Base-by-base conservation (phyloP, 2,329 filamentous ascomycete species). In the Aspergillus ibericus region DNA sequence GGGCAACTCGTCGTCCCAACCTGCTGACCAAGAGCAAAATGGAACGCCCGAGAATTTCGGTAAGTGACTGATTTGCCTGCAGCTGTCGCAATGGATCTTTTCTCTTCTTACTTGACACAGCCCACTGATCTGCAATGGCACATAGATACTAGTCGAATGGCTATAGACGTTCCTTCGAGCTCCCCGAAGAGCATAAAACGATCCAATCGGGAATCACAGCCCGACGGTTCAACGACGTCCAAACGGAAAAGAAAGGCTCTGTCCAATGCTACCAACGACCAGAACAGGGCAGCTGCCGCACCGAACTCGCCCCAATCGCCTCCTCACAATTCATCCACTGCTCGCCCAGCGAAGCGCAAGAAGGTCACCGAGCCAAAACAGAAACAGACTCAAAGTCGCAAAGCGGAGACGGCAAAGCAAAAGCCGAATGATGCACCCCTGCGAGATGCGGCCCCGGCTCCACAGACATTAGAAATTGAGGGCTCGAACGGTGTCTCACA, bases 291-390 rank as follows among this genome's bases (percentile, higher is more conserved):
- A 20, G 35, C 50, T 20, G 27, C 27, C 34, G 34, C 40, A 42
- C 34, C 46, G 12, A 40, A 20, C 7, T 49, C 58, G 12, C 47
- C 44, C 36, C 27, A 34, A 38, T 35, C 36, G 10, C 25, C 58
- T 8, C 32, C 36, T 34, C 42, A 38, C 46, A 52, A 55, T 12
- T 53, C 60, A 15, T 55, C 62, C 22, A 40, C 48, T n/a, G 34
- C 62, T 18, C 65, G 61, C 2, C 59, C 63, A 12, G 40, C 56
- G 32, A 74, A 73, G 59, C 69, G 72, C 51, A 74, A 70, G 55
- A 69, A 67, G 27, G 51, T 63, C 4, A 53, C 58, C 12, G 63
- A 68, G 18, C 48, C 52, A 13, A 27, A 15, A 16, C 57, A 64
- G 18, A 63, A 62, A 25, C 53, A 56, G 25, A 63, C 59, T 34